Evolutionary conservation across 306 rosid species (phyloP).

Genomic region (Hylodesmum podocarpum): DNA sequence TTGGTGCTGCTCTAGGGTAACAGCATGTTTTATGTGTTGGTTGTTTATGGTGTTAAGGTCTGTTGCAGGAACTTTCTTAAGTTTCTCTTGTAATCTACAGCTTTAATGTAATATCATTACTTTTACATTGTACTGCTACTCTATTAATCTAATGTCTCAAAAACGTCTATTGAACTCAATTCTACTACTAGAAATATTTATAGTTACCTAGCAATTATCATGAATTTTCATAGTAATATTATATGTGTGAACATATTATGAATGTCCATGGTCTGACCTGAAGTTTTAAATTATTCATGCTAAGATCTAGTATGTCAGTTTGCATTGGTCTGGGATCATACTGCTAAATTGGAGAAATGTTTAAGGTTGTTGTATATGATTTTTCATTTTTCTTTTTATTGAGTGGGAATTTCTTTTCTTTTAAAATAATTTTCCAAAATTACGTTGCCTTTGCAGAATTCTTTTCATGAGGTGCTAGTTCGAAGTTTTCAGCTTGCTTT

Average conservation of each 20-base stretch:
- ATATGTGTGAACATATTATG: conserved; percentile 2
- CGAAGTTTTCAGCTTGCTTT: conserved; percentile 88
- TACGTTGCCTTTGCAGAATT: conserved; percentile 58
- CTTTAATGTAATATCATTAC: conserved; percentile 16
- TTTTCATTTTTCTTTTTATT: not conserved
- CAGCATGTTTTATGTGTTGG: not conserved
- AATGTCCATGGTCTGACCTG: not conserved
- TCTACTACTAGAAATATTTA: conserved; percentile 26
- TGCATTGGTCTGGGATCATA: not conserved
- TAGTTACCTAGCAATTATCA: not conserved
- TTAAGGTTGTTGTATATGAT: conserved; percentile 6
- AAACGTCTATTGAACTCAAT: conserved; percentile 1
- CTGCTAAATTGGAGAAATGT: conserved; percentile 7
- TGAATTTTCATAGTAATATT: conserved; percentile 11
- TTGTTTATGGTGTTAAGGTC: conserved; percentile 3
- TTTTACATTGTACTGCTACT: conserved; percentile 1
- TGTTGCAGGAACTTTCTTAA: not conserved
- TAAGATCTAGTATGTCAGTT: not conserved
- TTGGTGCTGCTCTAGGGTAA: not conserved
- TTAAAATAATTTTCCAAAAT: not conserved
- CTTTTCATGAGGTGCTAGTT: conserved; percentile 72
- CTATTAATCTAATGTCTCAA: not conserved
- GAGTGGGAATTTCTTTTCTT: conserved; percentile 11
- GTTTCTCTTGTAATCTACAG: not conserved
- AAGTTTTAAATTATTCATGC: not conserved